phyloP scores from a whole-genome alignment of 176 grass and related monocot species.

The Eleusine coracana region DNA sequence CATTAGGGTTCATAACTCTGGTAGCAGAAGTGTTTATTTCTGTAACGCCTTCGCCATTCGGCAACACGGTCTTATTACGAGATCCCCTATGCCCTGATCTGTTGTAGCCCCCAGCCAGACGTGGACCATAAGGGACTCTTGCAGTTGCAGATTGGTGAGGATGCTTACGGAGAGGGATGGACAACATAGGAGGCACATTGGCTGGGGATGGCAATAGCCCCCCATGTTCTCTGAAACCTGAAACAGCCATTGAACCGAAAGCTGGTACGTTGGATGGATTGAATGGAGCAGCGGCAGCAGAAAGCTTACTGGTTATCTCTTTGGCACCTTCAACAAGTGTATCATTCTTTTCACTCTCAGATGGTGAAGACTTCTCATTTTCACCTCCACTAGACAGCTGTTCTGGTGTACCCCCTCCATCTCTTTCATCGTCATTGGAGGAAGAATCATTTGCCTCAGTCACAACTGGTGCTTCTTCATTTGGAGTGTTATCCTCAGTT shows the following conservation, averaged over 20 bases:
- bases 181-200: slow-evolving; percentile 80
- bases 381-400: slow-evolving; percentile 68
- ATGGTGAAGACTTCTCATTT: slow-evolving; percentile 71
- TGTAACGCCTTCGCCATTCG: slow-evolving; percentile 63
- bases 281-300: slow-evolving; percentile 89
- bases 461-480: slow-evolving; percentile 46
- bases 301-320: slow-evolving; percentile 77
- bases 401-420: slow-evolving; percentile 64
- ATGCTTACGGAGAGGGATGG: slow-evolving; percentile 82
- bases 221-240: slow-evolving; percentile 90
- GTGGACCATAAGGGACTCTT: slow-evolving; percentile 95
- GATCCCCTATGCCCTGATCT: slow-evolving; percentile 72
- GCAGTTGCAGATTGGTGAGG: slow-evolving; percentile 95
- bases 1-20: slow-evolving; percentile 92
- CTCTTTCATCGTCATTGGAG: slow-evolving; percentile 66
- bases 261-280: slow-evolving; percentile 85
- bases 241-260: slow-evolving; percentile 83
- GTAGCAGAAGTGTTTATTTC: slow-evolving; percentile 59
- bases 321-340: slow-evolving; percentile 45
- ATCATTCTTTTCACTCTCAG: slow-evolving; percentile 63
- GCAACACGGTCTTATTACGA: slow-evolving; percentile 72
- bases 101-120: slow-evolving; percentile 90
- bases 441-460: slow-evolving; percentile 62
- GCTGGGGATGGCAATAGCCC: slow-evolving; percentile 84
- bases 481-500: slow-evolving; percentile 44